Conservation (phyloP, 495 filamentous ascomycete species). For the Pseudoneurospora amorphoporcata region DNA sequence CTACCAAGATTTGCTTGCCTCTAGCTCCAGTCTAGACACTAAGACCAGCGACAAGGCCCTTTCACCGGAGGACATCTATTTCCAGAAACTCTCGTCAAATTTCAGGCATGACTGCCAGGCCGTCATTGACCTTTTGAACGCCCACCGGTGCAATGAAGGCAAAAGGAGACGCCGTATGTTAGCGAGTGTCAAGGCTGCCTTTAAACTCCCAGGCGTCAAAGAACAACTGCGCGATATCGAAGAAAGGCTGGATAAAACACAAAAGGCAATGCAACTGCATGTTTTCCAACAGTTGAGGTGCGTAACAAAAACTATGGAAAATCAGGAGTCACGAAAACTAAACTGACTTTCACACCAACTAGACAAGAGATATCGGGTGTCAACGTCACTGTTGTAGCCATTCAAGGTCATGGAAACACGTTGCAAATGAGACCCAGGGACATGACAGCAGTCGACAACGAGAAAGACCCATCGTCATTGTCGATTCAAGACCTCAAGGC, state of each 20-base stretch:
- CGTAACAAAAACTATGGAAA: neutral
- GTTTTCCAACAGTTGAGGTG: neutral
- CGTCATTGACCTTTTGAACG: neutral
- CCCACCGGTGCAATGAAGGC: neutral
- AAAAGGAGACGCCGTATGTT: neutral
- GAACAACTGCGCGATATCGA: neutral
- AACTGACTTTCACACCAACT: neutral
- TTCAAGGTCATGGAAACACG: neutral
- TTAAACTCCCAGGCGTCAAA: neutral
- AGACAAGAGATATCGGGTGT: neutral
- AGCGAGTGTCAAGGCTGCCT: neutral
- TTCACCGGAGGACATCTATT: neutral
- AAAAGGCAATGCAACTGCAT: neutral
- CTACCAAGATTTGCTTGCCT: neutral
- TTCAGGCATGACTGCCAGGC: neutral
- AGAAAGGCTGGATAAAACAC: neutral
- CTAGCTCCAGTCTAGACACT: neutral
- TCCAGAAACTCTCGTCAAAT: neutral
- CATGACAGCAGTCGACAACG: neutral
- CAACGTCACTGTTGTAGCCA: neutral
- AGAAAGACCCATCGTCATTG: neutral
- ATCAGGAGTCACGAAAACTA: neutral
- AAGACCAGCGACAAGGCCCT: neutral
- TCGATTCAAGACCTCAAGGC: neutral
- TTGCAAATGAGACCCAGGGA: neutral